These are phyloP conservation scores for Acanthamoeba pearcei DNA, from an alignment of 208 protist species.

Conservation along the genomic window DNA sequence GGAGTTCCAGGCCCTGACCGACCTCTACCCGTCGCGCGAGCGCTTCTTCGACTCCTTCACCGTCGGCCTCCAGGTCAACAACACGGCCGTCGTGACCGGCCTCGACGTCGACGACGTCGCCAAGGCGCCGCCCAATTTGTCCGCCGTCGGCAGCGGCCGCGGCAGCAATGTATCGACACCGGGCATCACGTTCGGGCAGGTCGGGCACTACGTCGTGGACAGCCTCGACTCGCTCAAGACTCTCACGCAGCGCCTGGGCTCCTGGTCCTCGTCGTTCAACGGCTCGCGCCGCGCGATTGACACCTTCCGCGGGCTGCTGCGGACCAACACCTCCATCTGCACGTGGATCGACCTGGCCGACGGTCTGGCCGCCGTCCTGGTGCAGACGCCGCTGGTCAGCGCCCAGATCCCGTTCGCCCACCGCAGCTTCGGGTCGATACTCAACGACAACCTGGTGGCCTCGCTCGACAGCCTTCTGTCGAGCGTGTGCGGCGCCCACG, in stretches of 20 bases:
- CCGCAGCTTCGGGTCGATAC: conserved; percentile 14
- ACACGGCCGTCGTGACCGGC: background rate
- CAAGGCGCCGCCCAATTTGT: background rate
- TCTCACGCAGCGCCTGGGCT: background rate
- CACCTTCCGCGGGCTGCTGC: conserved; percentile 20
- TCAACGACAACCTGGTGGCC: background rate
- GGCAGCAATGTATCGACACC: background rate
- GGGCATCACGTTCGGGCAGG: background rate
- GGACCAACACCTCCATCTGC: conserved; percentile 43
- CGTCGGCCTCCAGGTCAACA: background rate
- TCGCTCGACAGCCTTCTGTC: background rate
- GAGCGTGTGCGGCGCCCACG: conserved; percentile 4
- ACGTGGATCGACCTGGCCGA: conserved; percentile 52
- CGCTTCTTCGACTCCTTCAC: conserved; percentile 40
- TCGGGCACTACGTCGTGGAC: background rate
- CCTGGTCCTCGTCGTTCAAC: conserved; percentile 18
- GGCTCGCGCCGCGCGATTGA: background rate
- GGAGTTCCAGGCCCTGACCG: background rate
- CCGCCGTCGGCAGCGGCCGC: no score
- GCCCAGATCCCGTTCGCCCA: conserved; percentile 31
- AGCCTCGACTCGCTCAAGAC: background rate
- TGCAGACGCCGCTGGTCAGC: background rate
- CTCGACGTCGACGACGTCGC: background rate
- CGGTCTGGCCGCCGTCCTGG: background rate
- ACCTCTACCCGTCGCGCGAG: conserved; percentile 27